Evolutionary conservation across 2,329 filamentous ascomycete genomes (phyloP), one percentile per base, ranked within the genome.

Genomic region (Talaromyces funiculosus): DNA sequence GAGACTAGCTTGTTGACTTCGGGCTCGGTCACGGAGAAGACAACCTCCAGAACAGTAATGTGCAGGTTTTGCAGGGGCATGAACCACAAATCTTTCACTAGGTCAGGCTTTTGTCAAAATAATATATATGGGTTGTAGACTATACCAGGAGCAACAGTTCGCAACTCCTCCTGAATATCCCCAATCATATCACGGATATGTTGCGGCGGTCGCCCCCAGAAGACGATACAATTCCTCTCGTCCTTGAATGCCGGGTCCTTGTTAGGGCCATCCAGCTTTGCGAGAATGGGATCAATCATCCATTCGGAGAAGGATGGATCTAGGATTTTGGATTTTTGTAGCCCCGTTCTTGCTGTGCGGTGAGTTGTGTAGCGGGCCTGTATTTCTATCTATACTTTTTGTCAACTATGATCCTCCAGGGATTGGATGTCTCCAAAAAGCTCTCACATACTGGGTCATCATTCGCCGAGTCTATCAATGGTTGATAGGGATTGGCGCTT

Each of bases 201-300:
- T 49, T 84, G 76, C 0, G 92, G 89, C 16, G 93, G 93, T 6
- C 92, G 82, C 3, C 90, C 90, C 91, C 92, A 97, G 70, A 97
- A 87, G 0, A 92, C 90, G 10, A 97, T 80, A 71, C 92, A 95
- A 69, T 96, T 82, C 42, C 93, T 81, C 43, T 85, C 83, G 71
- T 97, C 93, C 56, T 80, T 73, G 71, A 89, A 96, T 0, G 84
- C 85, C 0, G 86, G 87, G 64, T 90, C 82, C 37, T 87, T 76
- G 0, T 81, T 74, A 1, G 83, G 82, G 45, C 87, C 81, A 65
- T 88, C 83, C 33, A 96, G 77, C 59, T 87, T 86, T 54, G 86
- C 77, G 0, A 97, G 81, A 59, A 90, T 86, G 1, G 87, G 85
- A 69, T 97, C 93, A 56, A 93, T 82, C 53, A 84, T 84, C 67